A percentile compares a stretch with the other conserved stretches of the same genome.
Evolutionary conservation across 1,139 yeast genomes (phyloP).

Genomic region (Tardiomyces depauwii): DNA sequence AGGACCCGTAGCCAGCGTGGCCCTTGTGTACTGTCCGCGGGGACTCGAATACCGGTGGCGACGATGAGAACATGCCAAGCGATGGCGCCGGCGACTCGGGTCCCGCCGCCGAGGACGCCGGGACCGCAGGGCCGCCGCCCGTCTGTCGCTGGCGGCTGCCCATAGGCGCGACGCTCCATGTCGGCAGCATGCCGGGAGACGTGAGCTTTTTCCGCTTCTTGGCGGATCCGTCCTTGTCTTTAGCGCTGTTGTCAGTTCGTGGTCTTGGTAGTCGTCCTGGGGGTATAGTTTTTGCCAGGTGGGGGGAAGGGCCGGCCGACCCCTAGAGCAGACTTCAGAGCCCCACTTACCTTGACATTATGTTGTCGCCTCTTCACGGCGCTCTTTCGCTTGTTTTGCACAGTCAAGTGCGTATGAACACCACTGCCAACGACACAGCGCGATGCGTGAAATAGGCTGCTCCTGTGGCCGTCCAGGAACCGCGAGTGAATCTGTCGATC

Average conservation of each 20-base stretch:
- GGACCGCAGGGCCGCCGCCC: not conserved
- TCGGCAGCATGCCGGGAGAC: not conserved
- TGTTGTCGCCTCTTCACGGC: too few species aligned
- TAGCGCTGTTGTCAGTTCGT: not conserved
- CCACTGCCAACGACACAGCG: too few species aligned
- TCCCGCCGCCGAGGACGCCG: not conserved
- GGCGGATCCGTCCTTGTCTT: not conserved
- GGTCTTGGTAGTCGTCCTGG: too few species aligned
- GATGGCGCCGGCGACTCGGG: constrained; percentile 5
- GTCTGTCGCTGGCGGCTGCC: not conserved
- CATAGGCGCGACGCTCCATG: not conserved
- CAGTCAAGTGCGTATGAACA: too few species aligned
- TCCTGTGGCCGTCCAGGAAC: too few species aligned
- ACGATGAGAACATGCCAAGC: constrained; percentile 11
- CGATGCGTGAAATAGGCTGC: too few species aligned
- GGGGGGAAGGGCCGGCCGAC: too few species aligned
- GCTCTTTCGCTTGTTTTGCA: too few species aligned
- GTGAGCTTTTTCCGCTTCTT: not conserved
- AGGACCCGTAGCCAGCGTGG: constrained; percentile 1
- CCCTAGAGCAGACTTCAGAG: too few species aligned
- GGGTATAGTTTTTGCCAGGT: too few species aligned
- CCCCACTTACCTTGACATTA: too few species aligned
- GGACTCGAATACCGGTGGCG: constrained; percentile 9
- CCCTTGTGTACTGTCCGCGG: constrained; percentile 7
- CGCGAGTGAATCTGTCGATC: too few species aligned